Conservation (phyloP, 2,329 filamentous ascomycete genomes). For the Aspergillus clavatus region DNA sequence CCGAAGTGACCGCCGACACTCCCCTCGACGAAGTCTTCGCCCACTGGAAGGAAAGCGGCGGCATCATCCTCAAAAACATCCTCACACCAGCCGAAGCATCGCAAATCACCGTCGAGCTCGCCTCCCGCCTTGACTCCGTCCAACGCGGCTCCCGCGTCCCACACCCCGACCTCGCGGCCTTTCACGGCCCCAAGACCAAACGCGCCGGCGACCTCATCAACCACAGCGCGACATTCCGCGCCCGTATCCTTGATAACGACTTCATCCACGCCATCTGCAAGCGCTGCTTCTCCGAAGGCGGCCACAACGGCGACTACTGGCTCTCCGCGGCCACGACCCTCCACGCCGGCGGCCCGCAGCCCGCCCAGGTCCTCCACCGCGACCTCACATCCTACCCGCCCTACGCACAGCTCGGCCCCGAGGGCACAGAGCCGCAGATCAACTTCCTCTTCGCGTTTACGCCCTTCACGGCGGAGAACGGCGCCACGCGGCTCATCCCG, state of each 20-base stretch:
- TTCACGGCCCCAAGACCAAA: conserved; percentile 2
- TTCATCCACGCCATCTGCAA: conserved; percentile 23
- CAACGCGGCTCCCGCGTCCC: background rate
- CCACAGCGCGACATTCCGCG: conserved; percentile 23
- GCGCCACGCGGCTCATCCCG: conserved; percentile 13
- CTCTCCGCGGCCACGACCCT: background rate
- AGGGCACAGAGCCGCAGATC: conserved; percentile 1
- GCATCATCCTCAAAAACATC: background rate
- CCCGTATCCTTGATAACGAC: conserved; percentile 25
- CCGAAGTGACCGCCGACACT: background rate
- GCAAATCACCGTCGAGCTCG: background rate
- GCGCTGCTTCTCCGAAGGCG: background rate
- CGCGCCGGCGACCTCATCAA: conserved; percentile 4
- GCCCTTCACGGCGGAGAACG: conserved; percentile 13
- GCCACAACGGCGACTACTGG: background rate
- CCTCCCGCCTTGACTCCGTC: background rate
- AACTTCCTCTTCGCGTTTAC: conserved; percentile 8
- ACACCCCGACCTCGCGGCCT: background rate
- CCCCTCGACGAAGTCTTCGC: background rate
- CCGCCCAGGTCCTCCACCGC: background rate
- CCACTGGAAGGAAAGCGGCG: background rate
- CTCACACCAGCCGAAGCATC: background rate
- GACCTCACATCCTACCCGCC: background rate
- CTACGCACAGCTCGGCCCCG: background rate
- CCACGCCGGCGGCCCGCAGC: background rate